A percentile compares a stretch with the other conserved stretches of the same genome.
Evolutionary conservation across 2,329 filamentous ascomycete genomes (phyloP).

Genomic region (Fusarium tricinctum): DNA sequence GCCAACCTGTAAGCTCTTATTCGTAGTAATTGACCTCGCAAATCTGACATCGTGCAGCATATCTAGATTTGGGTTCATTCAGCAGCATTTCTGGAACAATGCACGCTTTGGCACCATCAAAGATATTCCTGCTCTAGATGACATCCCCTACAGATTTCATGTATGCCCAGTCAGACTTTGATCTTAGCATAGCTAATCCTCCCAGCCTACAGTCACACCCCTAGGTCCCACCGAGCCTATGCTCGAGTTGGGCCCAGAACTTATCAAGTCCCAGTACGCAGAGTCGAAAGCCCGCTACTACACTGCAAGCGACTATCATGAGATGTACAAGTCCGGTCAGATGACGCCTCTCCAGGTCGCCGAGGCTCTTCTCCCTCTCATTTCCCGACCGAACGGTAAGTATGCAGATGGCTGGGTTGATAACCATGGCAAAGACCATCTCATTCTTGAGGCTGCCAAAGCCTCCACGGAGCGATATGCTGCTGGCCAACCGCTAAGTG

Average conservation of each 20-base stretch:
- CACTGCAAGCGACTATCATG: conserved; percentile 82
- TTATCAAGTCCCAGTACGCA: conserved; percentile 58
- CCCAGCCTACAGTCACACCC: conserved; percentile 70
- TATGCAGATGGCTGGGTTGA: conserved; percentile 83
- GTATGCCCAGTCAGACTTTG: conserved; percentile 54
- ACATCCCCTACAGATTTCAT: conserved; percentile 62
- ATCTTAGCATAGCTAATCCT: conserved; percentile 15
- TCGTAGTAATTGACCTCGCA: background rate
- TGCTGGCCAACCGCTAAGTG: conserved; percentile 72
- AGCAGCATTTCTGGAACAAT: conserved; percentile 78
- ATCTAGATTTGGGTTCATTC: conserved; percentile 70
- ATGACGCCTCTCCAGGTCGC: conserved; percentile 80
- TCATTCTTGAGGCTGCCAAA: conserved; percentile 75
- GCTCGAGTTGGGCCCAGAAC: conserved; percentile 59
- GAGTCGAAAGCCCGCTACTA: conserved; percentile 69
- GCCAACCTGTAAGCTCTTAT: conserved; percentile 68
- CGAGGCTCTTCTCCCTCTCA: conserved; percentile 78
- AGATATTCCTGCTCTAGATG: conserved; percentile 62
- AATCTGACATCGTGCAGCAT: conserved; percentile 61
- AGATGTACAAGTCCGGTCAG: conserved; percentile 77
- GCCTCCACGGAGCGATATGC: conserved; percentile 81
- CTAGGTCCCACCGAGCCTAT: conserved; percentile 56
- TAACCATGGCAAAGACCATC: conserved; percentile 67
- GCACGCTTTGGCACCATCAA: conserved; percentile 68
- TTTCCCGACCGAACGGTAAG: conserved; percentile 68